Evolutionary conservation across 345 rosid species (phyloP).

Genomic region (Hevea brasiliensis): DNA sequence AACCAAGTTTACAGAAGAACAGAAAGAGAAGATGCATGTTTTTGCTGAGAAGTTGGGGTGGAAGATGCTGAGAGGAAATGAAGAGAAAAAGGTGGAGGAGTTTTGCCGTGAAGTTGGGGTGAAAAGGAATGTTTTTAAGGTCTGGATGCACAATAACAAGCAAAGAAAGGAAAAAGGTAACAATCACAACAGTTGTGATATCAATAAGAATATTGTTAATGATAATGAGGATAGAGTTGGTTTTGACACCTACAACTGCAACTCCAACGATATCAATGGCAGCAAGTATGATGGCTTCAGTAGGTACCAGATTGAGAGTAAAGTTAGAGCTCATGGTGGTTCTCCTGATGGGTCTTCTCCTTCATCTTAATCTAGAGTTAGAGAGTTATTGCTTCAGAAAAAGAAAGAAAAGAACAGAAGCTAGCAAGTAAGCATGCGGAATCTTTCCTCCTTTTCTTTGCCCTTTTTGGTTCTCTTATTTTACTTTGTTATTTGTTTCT

Average conservation of each 20-base stretch:
- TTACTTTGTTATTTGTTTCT: background rate
- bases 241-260: background rate
- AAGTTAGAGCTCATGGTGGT: conserved; percentile 15
- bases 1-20: conserved; percentile 66
- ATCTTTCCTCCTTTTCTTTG: background rate
- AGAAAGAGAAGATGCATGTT: conserved; percentile 61
- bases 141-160: conserved; percentile 88
- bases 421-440: background rate
- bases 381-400: background rate
- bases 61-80: conserved; percentile 52
- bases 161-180: conserved; percentile 39
- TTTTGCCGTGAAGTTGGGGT: conserved; percentile 67
- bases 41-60: conserved; percentile 77
- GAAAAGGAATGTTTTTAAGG: conserved; percentile 65
- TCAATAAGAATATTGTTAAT: background rate
- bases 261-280: too few relatives aligned
- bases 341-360: conserved; percentile 26
- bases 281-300: background rate
- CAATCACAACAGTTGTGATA: conserved; percentile 10
- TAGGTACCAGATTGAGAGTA: conserved; percentile 14
- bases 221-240: background rate
- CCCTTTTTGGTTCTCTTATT: background rate
- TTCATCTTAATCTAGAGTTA: conserved; percentile 6
- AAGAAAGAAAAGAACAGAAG: background rate
- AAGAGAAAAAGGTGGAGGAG: conserved; percentile 45